Evolutionary conservation across 768 basidiomycete species (phyloP), one percentile per base, ranked within the genome.

Genomic region (Antrodiella citrinella): DNA sequence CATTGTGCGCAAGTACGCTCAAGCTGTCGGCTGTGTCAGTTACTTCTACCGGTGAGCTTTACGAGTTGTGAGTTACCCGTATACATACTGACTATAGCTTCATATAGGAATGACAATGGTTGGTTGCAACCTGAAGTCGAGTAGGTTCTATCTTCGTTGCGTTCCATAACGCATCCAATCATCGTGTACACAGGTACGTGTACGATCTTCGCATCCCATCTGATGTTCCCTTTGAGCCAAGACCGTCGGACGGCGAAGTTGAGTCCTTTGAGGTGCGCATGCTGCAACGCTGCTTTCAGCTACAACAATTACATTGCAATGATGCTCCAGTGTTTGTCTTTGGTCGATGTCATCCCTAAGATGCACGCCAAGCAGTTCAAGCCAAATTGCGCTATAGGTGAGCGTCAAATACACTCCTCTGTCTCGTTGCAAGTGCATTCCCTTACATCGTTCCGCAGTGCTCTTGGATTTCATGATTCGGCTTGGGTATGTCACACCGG

Each of bases 101-200:
- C 47, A 42, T 25, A 5, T 43, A 43, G 15, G 18, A 43, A n/a
- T 43, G 41, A 43, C 25, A 39, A 19, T 49, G 90, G 89, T 0
- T 95, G 86, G 81, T 69, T 97, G 42, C 91, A 91, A 58, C 89
- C 88, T 2, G 91, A 95, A 69, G 69, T 94, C 24, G 78, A 95
- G 85, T 90, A 58, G 60, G 80, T 64, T 5, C 26, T 35, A 4
- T 15, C 42, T n/a, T 46, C 21, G 11, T 26, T 21, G 11, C 11
- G 26, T 11, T n/a, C 3, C 4, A 5, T 35, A n/a, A n/a, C 4
- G n/a, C 20, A 20, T 45, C 1, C 2, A 5, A 15, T 25, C 4
- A 0, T 13, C 40, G 39, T 3, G n/a, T 44, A 25, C 20, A 24
- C 23, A 91, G 89, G 72, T 93, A 89, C 62, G 71, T 86, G 20